Percentiles rank a stretch among this genome's conserved stretches.
Evolutionary conservation across 371 early-diverging fungal species (phyloP).

Genomic region (Actinomortierella ambigua): DNA sequence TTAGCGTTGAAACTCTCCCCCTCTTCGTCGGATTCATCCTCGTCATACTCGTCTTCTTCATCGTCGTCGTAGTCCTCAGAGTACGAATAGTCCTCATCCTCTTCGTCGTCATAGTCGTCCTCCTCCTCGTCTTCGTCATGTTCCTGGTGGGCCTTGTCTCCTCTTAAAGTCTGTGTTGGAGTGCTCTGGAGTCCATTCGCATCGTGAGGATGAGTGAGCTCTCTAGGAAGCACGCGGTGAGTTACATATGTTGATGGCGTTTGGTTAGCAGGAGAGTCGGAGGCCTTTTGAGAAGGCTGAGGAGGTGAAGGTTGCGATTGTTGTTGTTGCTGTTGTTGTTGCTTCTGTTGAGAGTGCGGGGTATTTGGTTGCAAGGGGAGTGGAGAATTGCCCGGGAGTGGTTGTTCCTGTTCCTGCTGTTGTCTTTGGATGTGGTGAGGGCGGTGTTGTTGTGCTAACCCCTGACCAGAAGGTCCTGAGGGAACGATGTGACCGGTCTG

Average conservation of each 20-base stretch:
- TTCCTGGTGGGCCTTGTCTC: slow-evolving; percentile 10
- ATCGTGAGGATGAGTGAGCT: not conserved
- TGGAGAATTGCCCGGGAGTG: not conserved
- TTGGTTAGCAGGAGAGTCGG: not conserved
- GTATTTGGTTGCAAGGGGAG: not conserved
- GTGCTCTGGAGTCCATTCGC: slow-evolving; percentile 8
- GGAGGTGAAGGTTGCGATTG: not conserved
- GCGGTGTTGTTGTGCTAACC: not conserved
- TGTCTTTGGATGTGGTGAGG: not conserved
- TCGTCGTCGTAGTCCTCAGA: slow-evolving; percentile 9
- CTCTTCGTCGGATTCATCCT: slow-evolving; percentile 15
- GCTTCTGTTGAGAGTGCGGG: slow-evolving; percentile 1
- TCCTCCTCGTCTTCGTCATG: slow-evolving; percentile 12
- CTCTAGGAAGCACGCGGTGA: not conserved
- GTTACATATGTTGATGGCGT: not conserved
- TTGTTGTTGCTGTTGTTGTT: slow-evolving; percentile 5
- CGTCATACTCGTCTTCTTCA: slow-evolving; percentile 19
- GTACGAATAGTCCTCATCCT: slow-evolving; percentile 7
- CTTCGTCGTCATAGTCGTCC: slow-evolving; percentile 12
- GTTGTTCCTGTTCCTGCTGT: slow-evolving; percentile 2
- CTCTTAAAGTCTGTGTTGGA: not conserved
- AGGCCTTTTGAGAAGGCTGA: not conserved
- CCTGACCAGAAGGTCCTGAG: not conserved
- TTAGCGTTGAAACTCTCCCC: slow-evolving; percentile 17
- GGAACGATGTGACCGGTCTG: slow-evolving; percentile 5